A percentile compares a stretch with the other conserved stretches of the same genome.
Evolutionary conservation across 306 rosid genomes (phyloP).

Genomic region (Quillaja saponaria): DNA sequence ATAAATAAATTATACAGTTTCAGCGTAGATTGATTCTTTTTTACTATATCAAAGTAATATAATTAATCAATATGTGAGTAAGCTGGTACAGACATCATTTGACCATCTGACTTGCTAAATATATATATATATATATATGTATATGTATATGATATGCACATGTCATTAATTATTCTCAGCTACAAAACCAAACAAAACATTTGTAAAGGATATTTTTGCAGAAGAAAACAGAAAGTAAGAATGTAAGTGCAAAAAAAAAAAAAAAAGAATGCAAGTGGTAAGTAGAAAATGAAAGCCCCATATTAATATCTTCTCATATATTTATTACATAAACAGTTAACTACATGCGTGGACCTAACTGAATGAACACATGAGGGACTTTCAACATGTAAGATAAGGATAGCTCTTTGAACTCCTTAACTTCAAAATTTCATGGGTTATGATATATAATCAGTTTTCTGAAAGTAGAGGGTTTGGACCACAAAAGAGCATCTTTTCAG

Average conservation of each 20-base stretch:
- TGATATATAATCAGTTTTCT: conserved; percentile 51
- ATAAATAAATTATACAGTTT: no score
- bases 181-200: no score
- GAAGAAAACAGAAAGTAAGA: conserved; percentile 36
- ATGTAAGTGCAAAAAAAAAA: conserved; percentile 37
- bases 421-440: conserved; percentile 57
- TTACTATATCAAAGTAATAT: no score
- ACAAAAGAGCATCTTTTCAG: conserved; percentile 61
- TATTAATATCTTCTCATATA: no score
- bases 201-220: conserved; percentile 31
- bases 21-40: no score
- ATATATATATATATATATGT: no score
- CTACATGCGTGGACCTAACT: conserved; percentile 37
- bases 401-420: conserved; percentile 53
- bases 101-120: no score
- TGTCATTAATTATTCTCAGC: conserved; percentile 16
- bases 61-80: no score
- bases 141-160: no score
- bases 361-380: conserved; percentile 43
- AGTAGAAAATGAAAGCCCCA: conserved; percentile 46
- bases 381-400: conserved; percentile 39
- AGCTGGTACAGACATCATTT: no score
- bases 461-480: conserved; percentile 60
- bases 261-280: conserved; percentile 42
- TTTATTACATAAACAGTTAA: conserved; percentile 15